phyloP scores from a whole-genome alignment of 2,329 filamentous ascomycete genomes.

The Fusarium sp. region DNA sequence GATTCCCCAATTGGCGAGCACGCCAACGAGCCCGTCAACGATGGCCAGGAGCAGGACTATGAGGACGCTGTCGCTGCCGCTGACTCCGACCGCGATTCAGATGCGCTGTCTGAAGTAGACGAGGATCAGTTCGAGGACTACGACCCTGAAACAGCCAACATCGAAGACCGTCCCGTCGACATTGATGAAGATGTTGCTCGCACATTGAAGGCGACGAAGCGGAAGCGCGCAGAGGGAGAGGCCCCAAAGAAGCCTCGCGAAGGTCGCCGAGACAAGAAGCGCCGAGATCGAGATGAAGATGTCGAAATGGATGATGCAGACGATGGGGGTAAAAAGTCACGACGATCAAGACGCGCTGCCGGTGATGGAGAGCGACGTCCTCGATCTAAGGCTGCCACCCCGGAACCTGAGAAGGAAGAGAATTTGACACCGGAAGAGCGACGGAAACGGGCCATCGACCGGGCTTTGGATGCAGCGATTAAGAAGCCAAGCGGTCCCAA shows the following conservation, averaged over 20 bases:
- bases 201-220: constrained; percentile 72
- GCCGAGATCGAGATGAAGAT: constrained; percentile 60
- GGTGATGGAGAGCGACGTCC: constrained; percentile 60
- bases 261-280: constrained; percentile 76
- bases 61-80: constrained; percentile 48
- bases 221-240: constrained; percentile 72
- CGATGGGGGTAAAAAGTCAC: constrained; percentile 56
- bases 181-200: constrained; percentile 74
- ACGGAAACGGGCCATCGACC: constrained; percentile 83
- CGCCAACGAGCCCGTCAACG: constrained; percentile 51
- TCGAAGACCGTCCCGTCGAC: constrained; percentile 72
- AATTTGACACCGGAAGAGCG: constrained; percentile 85
- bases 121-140: constrained; percentile 78
- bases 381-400: constrained; percentile 56
- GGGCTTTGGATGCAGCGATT: constrained; percentile 87
- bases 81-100: constrained; percentile 66
- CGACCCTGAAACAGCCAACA: constrained; percentile 71
- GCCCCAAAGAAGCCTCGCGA: constrained; percentile 79
- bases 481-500: constrained; percentile 77
- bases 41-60: constrained; percentile 55
- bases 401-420: constrained; percentile 78
- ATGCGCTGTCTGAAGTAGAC: constrained; percentile 74
- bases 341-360: constrained; percentile 60
- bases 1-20: constrained; percentile 56
- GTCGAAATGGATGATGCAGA: constrained; percentile 60